Percentiles rank a stretch among this genome's conserved stretches.
Conservation (phyloP, 148 eudicot species). For the Suaeda aralocaspica region DNA sequence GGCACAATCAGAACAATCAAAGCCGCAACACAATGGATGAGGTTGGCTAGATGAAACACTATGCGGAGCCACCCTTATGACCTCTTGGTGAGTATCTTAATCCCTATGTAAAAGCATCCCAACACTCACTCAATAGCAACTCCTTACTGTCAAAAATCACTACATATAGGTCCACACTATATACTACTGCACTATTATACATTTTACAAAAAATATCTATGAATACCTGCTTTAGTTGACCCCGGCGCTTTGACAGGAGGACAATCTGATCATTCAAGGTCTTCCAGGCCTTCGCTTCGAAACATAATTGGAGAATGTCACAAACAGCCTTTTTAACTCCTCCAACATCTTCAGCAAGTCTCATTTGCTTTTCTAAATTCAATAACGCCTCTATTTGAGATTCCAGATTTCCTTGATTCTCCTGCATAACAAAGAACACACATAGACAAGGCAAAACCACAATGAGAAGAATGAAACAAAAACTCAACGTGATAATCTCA, state of each 20-base stretch:
- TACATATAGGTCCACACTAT: too few species aligned
- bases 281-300: slow-evolving; percentile 76
- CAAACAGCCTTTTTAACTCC: slow-evolving; percentile 68
- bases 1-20: too few species aligned
- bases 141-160: too few species aligned
- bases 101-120: too few species aligned
- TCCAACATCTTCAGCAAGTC: slow-evolving; percentile 75
- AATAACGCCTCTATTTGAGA: slow-evolving; percentile 65
- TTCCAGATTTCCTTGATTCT: slow-evolving; percentile 47
- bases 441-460: not conserved
- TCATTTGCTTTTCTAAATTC: slow-evolving; percentile 85
- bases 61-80: too few species aligned
- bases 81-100: too few species aligned
- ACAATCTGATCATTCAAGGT: slow-evolving; percentile 85
- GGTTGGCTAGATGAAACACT: too few species aligned
- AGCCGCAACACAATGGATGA: too few species aligned
- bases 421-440: slow-evolving; percentile 6
- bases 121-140: too few species aligned
- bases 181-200: too few species aligned
- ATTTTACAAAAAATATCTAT: not conserved
- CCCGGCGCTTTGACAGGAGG: slow-evolving; percentile 84
- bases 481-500: too few species aligned
- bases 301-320: slow-evolving; percentile 72
- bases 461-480: not conserved
- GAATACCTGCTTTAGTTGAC: slow-evolving; percentile 81